A percentile compares a stretch with the other conserved stretches of the same genome.
These are phyloP conservation scores for Aciculosporium take DNA, from an alignment of 2,329 filamentous ascomycete species.

Conservation along the genomic window DNA sequence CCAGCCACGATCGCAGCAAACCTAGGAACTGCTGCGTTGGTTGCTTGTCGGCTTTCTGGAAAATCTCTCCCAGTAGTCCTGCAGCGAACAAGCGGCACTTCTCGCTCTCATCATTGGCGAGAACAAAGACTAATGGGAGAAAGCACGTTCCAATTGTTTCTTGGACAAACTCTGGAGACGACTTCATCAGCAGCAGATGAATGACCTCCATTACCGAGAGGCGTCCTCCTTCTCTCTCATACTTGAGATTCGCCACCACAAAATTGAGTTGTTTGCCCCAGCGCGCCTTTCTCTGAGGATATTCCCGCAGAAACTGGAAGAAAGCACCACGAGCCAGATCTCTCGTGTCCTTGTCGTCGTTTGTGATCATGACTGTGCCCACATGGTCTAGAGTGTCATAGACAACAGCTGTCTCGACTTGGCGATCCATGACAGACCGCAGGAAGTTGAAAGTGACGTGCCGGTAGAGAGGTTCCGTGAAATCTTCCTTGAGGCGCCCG, in stretches of 20 bases:
- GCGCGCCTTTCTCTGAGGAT: slow-evolving; percentile 78
- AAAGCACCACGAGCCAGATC: slow-evolving; percentile 81
- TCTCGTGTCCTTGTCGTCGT: slow-evolving; percentile 76
- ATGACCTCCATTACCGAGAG: slow-evolving; percentile 88
- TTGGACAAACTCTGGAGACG: slow-evolving; percentile 67
- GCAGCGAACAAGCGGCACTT: slow-evolving; percentile 75
- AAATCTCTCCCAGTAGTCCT: slow-evolving; percentile 65
- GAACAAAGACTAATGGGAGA: slow-evolving; percentile 68
- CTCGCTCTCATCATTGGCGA: slow-evolving; percentile 77
- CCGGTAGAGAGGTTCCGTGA: slow-evolving; percentile 84
- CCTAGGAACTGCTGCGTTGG: slow-evolving; percentile 54
- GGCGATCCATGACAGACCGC: slow-evolving; percentile 71
- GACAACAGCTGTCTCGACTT: slow-evolving; percentile 70
- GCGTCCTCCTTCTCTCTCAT: slow-evolving; percentile 75
- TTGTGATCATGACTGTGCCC: slow-evolving; percentile 87
- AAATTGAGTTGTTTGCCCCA: slow-evolving; percentile 85
- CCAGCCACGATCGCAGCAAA: slow-evolving; percentile 62
- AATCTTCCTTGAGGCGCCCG: slow-evolving; percentile 67
- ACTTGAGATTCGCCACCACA: slow-evolving; percentile 79
- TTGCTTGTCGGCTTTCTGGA: slow-evolving; percentile 62
- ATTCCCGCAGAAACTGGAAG: slow-evolving; percentile 87
- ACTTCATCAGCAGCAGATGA: slow-evolving; percentile 73
- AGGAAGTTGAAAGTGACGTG: slow-evolving; percentile 93
- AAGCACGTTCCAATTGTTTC: slow-evolving; percentile 73
- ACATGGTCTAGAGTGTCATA: slow-evolving; percentile 88